Base-by-base conservation (phyloP, 768 basidiomycete genomes). In the Clathrus columnatus region DNA sequence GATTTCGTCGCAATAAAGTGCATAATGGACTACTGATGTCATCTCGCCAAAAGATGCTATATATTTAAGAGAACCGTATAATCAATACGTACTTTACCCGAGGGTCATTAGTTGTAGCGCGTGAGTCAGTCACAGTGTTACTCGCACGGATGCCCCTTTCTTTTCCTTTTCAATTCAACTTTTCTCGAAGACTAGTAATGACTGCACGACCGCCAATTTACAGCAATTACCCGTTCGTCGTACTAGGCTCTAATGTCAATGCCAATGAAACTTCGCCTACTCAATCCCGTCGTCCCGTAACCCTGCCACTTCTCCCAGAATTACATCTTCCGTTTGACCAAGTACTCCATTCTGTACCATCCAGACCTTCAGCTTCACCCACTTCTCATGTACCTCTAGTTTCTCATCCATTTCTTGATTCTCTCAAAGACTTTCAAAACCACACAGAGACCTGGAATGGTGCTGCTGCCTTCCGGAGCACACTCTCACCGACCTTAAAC, bases 241-340 rank as follows among this genome's bases (percentile, higher is more conserved):
- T n/a, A n/a, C n/a, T n/a, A n/a, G n/a, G n/a, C n/a, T n/a, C n/a
- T 14, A 36, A 36, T 8, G 7, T 14, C 36, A 11, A 8, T 3
- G 11, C 36, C 36, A 36, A 52, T 32, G 24, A 18, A 2, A 5
- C 49, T 21, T 59, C 58, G 7, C 17, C 48, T 4, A 30, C 48
- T 17, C 51, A 64, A 20, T 61, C 63, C 10, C 47, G 43, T 14
- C 63, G 59, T 14, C 30, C 51, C 44, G 69, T 82, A 50, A 72
- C 75, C 5, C 69, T 85, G 11, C 84, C 84, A 0, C 54, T 67
- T 32, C 75, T 87, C 45, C 76, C 76, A 1, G 83, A 85, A 61
- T 76, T 86, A 27, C 78, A 73, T 55, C 66, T 81, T 51, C 67
- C 75, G 28, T 21, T 43, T 43, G 51, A 52, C 16, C 72, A 76